Evolutionary conservation across 257 asterid genomes (phyloP), one percentile per base, ranked within the genome.

Genomic region (Scutellaria minor): DNA sequence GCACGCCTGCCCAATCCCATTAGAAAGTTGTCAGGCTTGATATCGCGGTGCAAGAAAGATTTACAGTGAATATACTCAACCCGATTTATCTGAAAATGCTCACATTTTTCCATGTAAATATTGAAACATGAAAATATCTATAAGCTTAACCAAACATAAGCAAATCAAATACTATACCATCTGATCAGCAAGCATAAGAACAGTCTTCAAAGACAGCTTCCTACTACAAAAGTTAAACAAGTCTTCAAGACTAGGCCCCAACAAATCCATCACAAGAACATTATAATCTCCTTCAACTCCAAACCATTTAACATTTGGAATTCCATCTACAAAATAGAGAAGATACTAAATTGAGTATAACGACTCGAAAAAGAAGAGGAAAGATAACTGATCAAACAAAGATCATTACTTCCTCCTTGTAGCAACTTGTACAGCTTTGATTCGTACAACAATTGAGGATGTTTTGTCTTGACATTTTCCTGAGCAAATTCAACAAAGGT

Each of bases 201-300:
- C 97, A 50, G 98, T 92, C 84, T 92, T 92, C 71, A 92, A 78
- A 46, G 98, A 88, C 59, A 92, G 82, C 83, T 87, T 90, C 82
- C 95, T 82, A 77, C 91, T 92, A 66, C 97, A 92, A 85, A 88
- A 92, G 83, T 84, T 92, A 63, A 90, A 92, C 71, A 92, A 79
- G 83, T 92, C 97, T 84, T 92, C 98, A 82, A 92, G 95, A 82
- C 97, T 92, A 53, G 93, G 98, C 42, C 97, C 98, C 72, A 92
- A 75, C 66, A 92, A 84, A 75, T 92, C 98, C 84, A 92, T 92
- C 80, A 90, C 98, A 40, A 92, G 94, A 71, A 87, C 96, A 85
- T 90, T 90, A 75, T 90, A 92, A 83, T 90, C 98, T 71, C 98
- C 97, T 73, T 90, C 98, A 40, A 88, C 97, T 50, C 98, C 98